Base-by-base conservation (phyloP, 2,329 filamentous ascomycete genomes). In the Ophiocordyceps robertsii region DNA sequence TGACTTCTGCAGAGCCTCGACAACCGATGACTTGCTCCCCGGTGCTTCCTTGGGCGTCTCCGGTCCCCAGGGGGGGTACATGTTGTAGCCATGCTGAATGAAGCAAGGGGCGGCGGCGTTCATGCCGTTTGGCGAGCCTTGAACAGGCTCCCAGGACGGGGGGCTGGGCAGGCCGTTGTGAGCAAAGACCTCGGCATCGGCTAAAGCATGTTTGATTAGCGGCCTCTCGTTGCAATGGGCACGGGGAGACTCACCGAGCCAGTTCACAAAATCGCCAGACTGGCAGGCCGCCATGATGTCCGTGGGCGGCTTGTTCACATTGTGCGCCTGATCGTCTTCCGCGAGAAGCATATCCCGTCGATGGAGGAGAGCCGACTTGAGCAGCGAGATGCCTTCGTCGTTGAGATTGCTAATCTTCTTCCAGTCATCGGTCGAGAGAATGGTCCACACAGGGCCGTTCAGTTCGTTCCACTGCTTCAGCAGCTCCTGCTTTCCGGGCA, bases 221-320 rank as follows among this genome's bases (percentile, higher is more conserved):
- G 19, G 29, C 37, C 13, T 12, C 2, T 32, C 10, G 6, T 14
- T 16, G 9, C 16, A 8, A 36, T 14, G 5, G 16, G 9, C 17
- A 11, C 13, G 11, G 29, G 10, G 13, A 21, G 19, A 47, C 58
- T 48, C 50, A 65, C 63, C 54, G 32, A 65, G 52, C 63, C 63
- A 65, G 42, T 61, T 59, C 30, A 64, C 53, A 3, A 63, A 44
- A 14, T 44, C 51, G 11, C 55, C 45, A 4, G 45, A 49, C 7
- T 45, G 42, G 30, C 51, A 56, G 9, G 57, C 58, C 24, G 51
- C 43, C 38, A 51, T 40, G 3, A 62, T 44, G 30, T 57, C 57
- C 32, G 46, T 51, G 7, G 51, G 55, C 29, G 44, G 50, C 42
- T 42, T 41, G 14, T 39, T 19, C 19, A 4, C 19, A 19, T 19